A percentile compares a stretch with the other conserved stretches of the same genome.
phyloP scores from a whole-genome alignment of 805 yeast species.

The Isabelozyma rhagii region DNA sequence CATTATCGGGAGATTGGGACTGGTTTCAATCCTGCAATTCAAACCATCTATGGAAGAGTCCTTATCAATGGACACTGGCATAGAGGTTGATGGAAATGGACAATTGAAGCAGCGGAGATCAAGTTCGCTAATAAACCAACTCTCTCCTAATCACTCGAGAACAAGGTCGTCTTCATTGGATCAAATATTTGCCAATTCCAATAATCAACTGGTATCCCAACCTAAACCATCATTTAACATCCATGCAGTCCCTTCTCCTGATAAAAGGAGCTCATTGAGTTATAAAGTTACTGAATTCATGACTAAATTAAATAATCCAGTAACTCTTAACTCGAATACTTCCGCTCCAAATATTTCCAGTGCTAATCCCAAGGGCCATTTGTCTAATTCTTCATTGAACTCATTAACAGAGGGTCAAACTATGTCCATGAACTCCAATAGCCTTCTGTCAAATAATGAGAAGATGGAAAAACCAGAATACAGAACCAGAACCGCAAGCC shows the following conservation, averaged over 20 bases:
- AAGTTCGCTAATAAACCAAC: conserved; percentile 23
- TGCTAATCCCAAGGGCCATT: conserved; percentile 3
- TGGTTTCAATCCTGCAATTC: conserved; percentile 24
- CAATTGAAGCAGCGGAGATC: conserved; percentile 7
- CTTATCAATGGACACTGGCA: neutral
- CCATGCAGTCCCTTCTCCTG: conserved; percentile 6
- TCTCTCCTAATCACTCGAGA: conserved; percentile 35
- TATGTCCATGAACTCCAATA: no score
- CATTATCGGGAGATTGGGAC: conserved; percentile 33
- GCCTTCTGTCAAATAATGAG: no score
- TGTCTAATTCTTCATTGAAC: conserved; percentile 31
- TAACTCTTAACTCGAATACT: conserved; percentile 1
- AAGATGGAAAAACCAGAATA: conserved; percentile 20
- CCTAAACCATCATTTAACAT: conserved; percentile 2
- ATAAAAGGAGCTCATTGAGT: conserved; percentile 31
- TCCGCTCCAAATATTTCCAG: neutral
- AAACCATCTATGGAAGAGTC: conserved; percentile 2
- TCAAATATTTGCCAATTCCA: conserved; percentile 2
- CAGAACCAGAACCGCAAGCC: conserved; percentile 33
- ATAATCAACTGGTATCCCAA: conserved; percentile 1
- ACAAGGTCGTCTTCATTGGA: conserved; percentile 39
- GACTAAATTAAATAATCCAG: conserved; percentile 24
- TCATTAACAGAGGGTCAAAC: conserved; percentile 16
- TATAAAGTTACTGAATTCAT: conserved; percentile 41
- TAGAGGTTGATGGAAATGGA: neutral